These are phyloP conservation scores for Coleophoma cylindrospora DNA, from an alignment of 2,329 filamentous ascomycete genomes.

Conservation along the genomic window DNA sequence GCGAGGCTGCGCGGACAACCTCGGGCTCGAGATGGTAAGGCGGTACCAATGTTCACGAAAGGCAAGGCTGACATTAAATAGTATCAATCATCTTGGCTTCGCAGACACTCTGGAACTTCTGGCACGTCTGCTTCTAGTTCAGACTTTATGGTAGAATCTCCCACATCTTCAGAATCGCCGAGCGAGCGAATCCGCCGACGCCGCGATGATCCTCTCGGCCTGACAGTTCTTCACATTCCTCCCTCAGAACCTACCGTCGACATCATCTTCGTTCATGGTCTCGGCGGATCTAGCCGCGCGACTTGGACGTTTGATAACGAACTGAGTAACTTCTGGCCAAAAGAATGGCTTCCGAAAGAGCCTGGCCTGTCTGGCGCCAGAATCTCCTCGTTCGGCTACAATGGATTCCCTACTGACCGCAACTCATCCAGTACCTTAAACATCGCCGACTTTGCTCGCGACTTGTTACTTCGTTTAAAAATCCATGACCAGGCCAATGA, in stretches of 20 bases:
- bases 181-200: conserved; percentile 1
- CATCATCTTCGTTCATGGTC: conserved; percentile 34
- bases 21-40: conserved; percentile 2
- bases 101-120: background rate
- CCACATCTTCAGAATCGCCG: conserved; percentile 3
- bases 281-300: conserved; percentile 31
- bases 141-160: conserved; percentile 4
- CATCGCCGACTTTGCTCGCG: conserved; percentile 27
- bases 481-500: conserved; percentile 12
- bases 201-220: background rate
- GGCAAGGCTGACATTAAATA: conserved; percentile 1
- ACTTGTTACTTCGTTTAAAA: conserved; percentile 21
- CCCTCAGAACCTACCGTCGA: conserved; percentile 25
- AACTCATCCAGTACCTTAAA: conserved; percentile 12
- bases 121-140: conserved; percentile 1
- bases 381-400: conserved; percentile 29
- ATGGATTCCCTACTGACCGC: conserved; percentile 20
- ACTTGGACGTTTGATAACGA: conserved; percentile 34
- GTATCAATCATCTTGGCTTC: conserved; percentile 3
- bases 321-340: conserved; percentile 32
- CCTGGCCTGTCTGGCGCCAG: conserved; percentile 20
- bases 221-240: conserved; percentile 6
- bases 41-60: background rate
- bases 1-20: background rate
- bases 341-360: conserved; percentile 31